A percentile compares a stretch with the other conserved stretches of the same genome.
Conservation (phyloP, 257 asterid genomes). For the Nicotiana undulata region DNA sequence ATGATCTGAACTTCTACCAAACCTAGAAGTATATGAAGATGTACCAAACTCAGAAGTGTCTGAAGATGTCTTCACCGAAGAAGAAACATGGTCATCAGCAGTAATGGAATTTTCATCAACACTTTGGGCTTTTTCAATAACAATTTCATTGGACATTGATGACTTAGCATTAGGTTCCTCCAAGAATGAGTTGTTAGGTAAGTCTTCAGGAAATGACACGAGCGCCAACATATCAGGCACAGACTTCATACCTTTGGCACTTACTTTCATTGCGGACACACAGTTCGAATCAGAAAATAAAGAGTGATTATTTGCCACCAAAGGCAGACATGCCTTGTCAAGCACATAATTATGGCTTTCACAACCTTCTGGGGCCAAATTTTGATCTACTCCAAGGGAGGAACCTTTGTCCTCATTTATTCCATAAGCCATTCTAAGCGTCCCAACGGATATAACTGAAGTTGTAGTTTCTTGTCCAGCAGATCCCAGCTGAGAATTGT, state of each 20-base stretch:
- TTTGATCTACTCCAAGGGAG: constrained; percentile 18
- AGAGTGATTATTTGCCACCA: constrained; percentile 13
- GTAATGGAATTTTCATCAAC: constrained; percentile 21
- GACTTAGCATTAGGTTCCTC: constrained; percentile 6
- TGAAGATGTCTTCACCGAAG: constrained; percentile 18
- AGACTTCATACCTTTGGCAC: constrained; percentile 28
- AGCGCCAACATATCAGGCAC: constrained; percentile 27
- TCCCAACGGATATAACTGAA: constrained; percentile 17
- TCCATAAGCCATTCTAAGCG: constrained; percentile 11
- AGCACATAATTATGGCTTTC: constrained; percentile 6
- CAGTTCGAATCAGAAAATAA: constrained; percentile 20
- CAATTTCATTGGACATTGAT: constrained; percentile 26
- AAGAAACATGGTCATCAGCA: constrained; percentile 17
- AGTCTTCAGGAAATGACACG: constrained; percentile 41
- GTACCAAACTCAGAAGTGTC: constrained; percentile 14
- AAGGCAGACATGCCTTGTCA: constrained; percentile 16
- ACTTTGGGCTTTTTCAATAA: constrained; percentile 20
- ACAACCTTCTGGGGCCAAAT: constrained; percentile 16
- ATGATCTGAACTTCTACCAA: constrained; percentile 17
- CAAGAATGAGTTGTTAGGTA: constrained; percentile 25
- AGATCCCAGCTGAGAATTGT: constrained; percentile 23
- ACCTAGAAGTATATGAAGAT: constrained; percentile 15
- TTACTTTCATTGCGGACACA: constrained; percentile 25
- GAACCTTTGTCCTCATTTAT: constrained; percentile 16
- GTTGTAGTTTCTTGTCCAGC: constrained; percentile 23